A percentile compares a stretch with the other conserved stretches of the same genome.
Conservation (phyloP, 2,329 filamentous ascomycete species). For the Fusarium mundagurra region DNA sequence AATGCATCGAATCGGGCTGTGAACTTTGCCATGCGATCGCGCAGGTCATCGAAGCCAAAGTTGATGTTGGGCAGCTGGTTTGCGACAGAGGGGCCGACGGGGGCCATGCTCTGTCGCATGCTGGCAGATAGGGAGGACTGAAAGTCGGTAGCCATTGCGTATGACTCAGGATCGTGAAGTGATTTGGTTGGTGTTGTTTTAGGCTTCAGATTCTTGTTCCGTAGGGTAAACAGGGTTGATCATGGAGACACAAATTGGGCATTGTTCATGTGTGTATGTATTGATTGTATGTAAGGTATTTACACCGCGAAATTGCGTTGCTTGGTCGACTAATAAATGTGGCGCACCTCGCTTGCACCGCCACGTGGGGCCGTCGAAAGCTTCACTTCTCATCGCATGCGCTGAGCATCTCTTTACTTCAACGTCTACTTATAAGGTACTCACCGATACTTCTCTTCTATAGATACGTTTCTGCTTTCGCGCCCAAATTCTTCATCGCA, state of each 20-base stretch:
- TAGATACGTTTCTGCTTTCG: slow-evolving; percentile 1
- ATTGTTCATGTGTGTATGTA: slow-evolving; percentile 5
- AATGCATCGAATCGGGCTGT: slow-evolving; percentile 91
- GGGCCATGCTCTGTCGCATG: slow-evolving; percentile 66
- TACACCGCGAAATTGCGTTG: slow-evolving; percentile 41
- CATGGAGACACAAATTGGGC: slow-evolving; percentile 1
- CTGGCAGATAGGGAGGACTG: slow-evolving; percentile 75
- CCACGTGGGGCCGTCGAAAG: slow-evolving; percentile 42
- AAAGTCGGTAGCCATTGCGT: slow-evolving; percentile 68
- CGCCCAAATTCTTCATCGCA: neutral
- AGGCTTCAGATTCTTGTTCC: neutral
- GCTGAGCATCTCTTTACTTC: slow-evolving; percentile 7
- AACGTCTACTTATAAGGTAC: neutral
- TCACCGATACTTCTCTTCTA: slow-evolving; percentile 10
- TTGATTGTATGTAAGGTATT: slow-evolving; percentile 24
- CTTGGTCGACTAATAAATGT: slow-evolving; percentile 44
- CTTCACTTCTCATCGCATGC: slow-evolving; percentile 34
- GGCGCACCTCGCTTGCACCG: slow-evolving; percentile 40
- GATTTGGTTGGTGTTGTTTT: neutral
- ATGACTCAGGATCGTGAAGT: neutral
- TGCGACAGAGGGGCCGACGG: slow-evolving; percentile 72
- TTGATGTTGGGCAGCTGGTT: slow-evolving; percentile 88
- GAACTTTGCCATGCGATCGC: slow-evolving; percentile 94
- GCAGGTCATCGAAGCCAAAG: slow-evolving; percentile 95
- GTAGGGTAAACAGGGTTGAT: neutral